These are phyloP conservation scores for Tetrahymena thermophila DNA, from an alignment of 73 alveolate genomes.

Conservation along the genomic window DNA sequence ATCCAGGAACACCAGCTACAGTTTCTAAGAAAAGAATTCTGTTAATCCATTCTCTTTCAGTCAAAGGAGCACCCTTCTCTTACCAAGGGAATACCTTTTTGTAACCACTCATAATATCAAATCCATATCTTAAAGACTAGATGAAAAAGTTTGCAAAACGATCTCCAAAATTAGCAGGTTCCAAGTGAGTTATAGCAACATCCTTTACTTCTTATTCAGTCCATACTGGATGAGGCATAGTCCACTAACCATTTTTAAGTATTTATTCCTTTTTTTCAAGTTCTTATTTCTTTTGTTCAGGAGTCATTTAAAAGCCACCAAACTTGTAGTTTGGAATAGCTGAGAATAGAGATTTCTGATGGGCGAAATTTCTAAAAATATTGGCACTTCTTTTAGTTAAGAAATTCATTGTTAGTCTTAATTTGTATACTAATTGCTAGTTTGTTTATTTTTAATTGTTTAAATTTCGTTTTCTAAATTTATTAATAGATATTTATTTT, in stretches of 20 bases:
- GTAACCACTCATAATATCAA: constrained; percentile 49
- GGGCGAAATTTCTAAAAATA: not conserved
- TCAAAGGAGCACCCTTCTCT: constrained; percentile 26
- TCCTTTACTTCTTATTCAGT: constrained; percentile 14
- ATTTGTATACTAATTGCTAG: too few relatives aligned
- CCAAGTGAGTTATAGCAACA: constrained; percentile 11
- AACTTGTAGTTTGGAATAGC: not conserved
- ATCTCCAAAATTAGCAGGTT: constrained; percentile 34
- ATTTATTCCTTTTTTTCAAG: not conserved
- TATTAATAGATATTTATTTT: not conserved
- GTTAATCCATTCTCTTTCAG: constrained; percentile 55
- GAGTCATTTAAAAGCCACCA: not conserved
- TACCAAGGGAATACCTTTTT: constrained; percentile 46
- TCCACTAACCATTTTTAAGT: not conserved
- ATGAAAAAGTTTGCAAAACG: constrained; percentile 35
- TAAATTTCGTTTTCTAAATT: not conserved
- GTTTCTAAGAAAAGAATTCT: constrained; percentile 69
- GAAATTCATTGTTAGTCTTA: not conserved
- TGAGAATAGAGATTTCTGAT: not conserved
- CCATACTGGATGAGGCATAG: constrained; percentile 44
- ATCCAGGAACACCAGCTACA: constrained; percentile 82
- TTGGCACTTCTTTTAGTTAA: not conserved
- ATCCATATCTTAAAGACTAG: constrained; percentile 35
- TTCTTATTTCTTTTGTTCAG: not conserved
- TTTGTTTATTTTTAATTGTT: not conserved